Percentiles rank a stretch among this genome's conserved stretches.
Evolutionary conservation across 2,329 filamentous ascomycete species (phyloP).

Genomic region (Paecilomyces sp.): DNA sequence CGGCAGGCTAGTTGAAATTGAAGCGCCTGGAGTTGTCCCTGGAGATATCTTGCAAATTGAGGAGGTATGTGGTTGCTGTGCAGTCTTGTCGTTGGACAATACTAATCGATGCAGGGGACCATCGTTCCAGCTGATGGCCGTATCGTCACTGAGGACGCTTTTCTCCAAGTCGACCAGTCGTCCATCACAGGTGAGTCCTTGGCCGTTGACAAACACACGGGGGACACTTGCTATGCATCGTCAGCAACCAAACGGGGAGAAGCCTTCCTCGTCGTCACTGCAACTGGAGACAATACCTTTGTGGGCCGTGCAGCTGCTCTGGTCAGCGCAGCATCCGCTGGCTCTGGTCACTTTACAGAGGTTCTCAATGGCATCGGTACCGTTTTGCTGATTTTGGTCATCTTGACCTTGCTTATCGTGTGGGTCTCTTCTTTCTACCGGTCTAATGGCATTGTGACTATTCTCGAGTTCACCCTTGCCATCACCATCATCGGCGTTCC

Average conservation of each 20-base stretch:
- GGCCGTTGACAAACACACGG: slow-evolving; percentile 79
- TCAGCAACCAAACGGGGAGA: slow-evolving; percentile 87
- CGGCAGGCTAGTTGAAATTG: slow-evolving; percentile 67
- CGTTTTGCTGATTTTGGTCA: slow-evolving; percentile 70
- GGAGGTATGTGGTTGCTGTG: slow-evolving; percentile 44
- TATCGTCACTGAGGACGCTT: slow-evolving; percentile 74
- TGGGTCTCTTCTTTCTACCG: slow-evolving; percentile 87
- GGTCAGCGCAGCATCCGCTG: slow-evolving; percentile 67
- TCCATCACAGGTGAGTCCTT: slow-evolving; percentile 88
- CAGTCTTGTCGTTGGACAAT: neutral
- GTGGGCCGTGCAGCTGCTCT: slow-evolving; percentile 83
- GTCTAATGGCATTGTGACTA: slow-evolving; percentile 69
- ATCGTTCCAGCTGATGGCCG: slow-evolving; percentile 86
- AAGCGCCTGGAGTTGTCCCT: slow-evolving; percentile 76
- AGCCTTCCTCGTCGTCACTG: slow-evolving; percentile 72
- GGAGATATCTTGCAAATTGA: slow-evolving; percentile 87
- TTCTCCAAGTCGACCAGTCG: slow-evolving; percentile 87
- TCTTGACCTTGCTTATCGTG: slow-evolving; percentile 72
- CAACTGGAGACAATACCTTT: slow-evolving; percentile 84
- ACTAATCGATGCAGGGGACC: slow-evolving; percentile 51
- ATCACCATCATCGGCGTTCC: slow-evolving; percentile 90
- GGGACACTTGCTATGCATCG: slow-evolving; percentile 75
- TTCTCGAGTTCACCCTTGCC: slow-evolving; percentile 77
- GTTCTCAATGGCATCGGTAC: slow-evolving; percentile 83
- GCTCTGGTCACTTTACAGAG: slow-evolving; percentile 82